Conservation (phyloP, 2,329 filamentous ascomycete genomes). For the Leptodontidium sp. region DNA sequence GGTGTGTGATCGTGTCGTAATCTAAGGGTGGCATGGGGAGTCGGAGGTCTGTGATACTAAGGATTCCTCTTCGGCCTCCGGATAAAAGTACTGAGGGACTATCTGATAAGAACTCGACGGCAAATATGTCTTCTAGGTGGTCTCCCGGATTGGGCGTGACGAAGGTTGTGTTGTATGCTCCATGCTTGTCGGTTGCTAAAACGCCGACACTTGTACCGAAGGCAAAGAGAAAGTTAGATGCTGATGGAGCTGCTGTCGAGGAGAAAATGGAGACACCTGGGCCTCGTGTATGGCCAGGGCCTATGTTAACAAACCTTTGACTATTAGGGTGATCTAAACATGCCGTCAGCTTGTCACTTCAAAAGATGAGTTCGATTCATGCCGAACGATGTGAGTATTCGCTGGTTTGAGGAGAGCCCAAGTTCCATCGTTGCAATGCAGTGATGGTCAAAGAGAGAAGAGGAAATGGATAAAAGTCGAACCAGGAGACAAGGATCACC, state of each 20-base stretch:
- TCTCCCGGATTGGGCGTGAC: slow-evolving; percentile 21
- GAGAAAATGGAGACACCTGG: slow-evolving; percentile 48
- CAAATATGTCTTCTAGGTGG: slow-evolving; percentile 53
- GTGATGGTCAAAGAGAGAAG: too few species aligned
- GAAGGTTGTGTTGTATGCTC: slow-evolving; percentile 29
- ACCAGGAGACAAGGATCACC: too few species aligned
- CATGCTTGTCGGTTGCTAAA: slow-evolving; percentile 46
- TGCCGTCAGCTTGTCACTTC: too few species aligned
- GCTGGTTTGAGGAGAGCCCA: too few species aligned
- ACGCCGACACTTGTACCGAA: slow-evolving; percentile 60
- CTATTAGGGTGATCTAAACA: too few species aligned
- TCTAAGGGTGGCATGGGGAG: slow-evolving; percentile 40
- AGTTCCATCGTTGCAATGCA: too few species aligned
- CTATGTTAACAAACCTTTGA: slow-evolving; percentile 8
- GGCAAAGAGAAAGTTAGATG: slow-evolving; percentile 53
- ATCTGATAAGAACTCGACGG: slow-evolving; percentile 56
- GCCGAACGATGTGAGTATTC: too few species aligned
- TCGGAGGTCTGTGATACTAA: slow-evolving; percentile 49
- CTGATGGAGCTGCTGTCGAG: slow-evolving; percentile 52
- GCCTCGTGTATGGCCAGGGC: slow-evolving; percentile 34
- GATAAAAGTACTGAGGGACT: slow-evolving; percentile 58
- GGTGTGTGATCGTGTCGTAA: slow-evolving; percentile 45
- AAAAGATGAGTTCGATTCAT: too few species aligned
- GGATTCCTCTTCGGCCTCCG: slow-evolving; percentile 57
- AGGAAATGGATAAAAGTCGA: too few species aligned